Evolutionary conservation across 2,329 filamentous ascomycete genomes (phyloP), one percentile per base, ranked within the genome.

Genomic region (Colletotrichum eleusines): DNA sequence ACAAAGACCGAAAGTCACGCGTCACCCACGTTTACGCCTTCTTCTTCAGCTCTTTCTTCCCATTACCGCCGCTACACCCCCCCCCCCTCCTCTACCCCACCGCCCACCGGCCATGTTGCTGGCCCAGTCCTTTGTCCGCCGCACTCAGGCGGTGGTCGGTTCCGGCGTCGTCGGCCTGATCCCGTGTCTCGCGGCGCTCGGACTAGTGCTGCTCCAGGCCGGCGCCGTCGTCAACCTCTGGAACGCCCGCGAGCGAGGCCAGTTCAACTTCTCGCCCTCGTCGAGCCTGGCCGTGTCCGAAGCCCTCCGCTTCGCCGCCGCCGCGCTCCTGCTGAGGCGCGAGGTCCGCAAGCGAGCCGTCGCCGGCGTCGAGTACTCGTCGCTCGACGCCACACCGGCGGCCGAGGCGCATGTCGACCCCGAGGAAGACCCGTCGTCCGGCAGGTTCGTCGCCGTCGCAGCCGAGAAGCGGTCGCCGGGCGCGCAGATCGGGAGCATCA

Each of bases 161-260:
- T 46, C 57, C 72, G 73, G 57, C 59, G 50, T 65, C 62, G 33
- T 68, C 14, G 71, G 66, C 33, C 62, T 60, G 48, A 63, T 69
- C 26, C 70, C 72, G 53, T 74, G 66, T 64, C 72, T 74, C n/a
- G 77, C 79, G n/a, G 77, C 79, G 18, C 73, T 80, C 38, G 76
- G 76, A n/a, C 74, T 80, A 2, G 75, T 80, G 28, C 73, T 75
- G 18, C 78, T 81, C 53, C 76, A 78, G 66, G 78, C 78, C 63
- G 76, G 78, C 60, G 76, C 80, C n/a, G 76, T 74, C 42, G 75
- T 79, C 58, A 76, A 81, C 16, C 74, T 79, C 66, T 77, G 77
- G 67, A 63, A 75, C 38, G 69, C 78, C 4, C 77, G 78, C 66
- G 73, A 73, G 5, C 69, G 69, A 50, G 75, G 77, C 2, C 72